These are phyloP conservation scores for Calocera viscosa DNA, from an alignment of 768 basidiomycete species.

Conservation along the genomic window DNA sequence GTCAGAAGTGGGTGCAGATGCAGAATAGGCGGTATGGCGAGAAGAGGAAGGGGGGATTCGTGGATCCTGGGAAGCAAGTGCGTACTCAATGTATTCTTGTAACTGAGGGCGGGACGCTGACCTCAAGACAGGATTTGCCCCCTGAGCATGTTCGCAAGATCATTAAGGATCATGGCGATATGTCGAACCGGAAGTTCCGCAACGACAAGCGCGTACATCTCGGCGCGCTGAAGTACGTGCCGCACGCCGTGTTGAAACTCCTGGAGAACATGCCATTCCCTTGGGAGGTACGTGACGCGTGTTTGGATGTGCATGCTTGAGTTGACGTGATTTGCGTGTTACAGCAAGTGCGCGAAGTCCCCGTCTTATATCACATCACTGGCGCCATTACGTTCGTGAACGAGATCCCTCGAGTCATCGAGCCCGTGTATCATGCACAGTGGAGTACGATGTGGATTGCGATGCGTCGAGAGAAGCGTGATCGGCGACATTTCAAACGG, in stretches of 20 bases:
- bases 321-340: conserved; percentile 10
- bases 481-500: conserved; percentile 97
- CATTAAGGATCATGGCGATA: conserved; percentile 98
- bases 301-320: background rate
- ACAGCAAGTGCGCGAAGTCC: conserved; percentile 93
- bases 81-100: conserved; percentile 19
- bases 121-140: conserved; percentile 60
- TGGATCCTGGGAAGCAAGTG: conserved; percentile 90
- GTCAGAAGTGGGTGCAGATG: conserved; percentile 92
- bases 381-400: conserved; percentile 99
- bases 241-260: conserved; percentile 98
- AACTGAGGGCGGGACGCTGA: background rate
- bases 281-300: conserved; percentile 48
- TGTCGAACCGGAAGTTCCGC: conserved; percentile 98
- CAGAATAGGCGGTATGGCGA: conserved; percentile 86
- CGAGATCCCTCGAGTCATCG: conserved; percentile 91
- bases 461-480: conserved; percentile 96
- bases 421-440: conserved; percentile 96
- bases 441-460: conserved; percentile 99
- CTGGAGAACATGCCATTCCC: conserved; percentile 96
- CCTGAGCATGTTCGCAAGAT: conserved; percentile 99
- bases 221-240: conserved; percentile 90
- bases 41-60: conserved; percentile 76
- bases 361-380: conserved; percentile 96
- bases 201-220: conserved; percentile 99